Evolutionary conservation across 1,139 yeast species (phyloP), one percentile per base, ranked within the genome.

Genomic region (Candida frijolesensis): DNA sequence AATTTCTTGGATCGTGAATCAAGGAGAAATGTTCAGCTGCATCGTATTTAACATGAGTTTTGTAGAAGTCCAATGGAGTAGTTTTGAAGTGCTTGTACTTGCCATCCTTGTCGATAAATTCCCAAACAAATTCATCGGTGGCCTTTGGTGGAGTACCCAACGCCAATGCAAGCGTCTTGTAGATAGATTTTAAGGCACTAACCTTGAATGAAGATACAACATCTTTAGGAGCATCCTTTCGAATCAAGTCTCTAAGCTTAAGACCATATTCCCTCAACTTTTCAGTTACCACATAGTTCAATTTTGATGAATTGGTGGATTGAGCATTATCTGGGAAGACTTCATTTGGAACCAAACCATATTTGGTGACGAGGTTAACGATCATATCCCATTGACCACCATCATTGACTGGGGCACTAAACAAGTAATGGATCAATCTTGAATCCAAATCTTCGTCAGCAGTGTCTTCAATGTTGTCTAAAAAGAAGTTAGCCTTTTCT

Each of bases 301-400:
- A 72, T 49, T 76, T 75, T 33, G 78, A 60, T 1, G 89, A 77
- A 18, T 76, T 68, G 7, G 83, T 75, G 1, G 95, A 83, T 56
- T 87, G 89, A 57, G 78, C 83, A 46, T 82, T 76, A 63, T 89
- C 96, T 5, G 92, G 91, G 69, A 79, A 89, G 19, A 82, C 68
- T 57, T 80, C 82, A 61, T 84, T 75, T 43, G 96, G 96, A 46
- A 89, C 86, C 49, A 87, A 63, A 40, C 96, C 96, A 59, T 89
- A 89, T 67, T 89, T 89, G 56, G 82, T 81, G 49, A 89, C 80
- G 54, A 89, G 67, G 65, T 87, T 87, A 42, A 85, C 75, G 66
- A 87, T 80, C 94, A 89, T 86, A 59, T 86, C 87, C 79, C 87
- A 89, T 67, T 89, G 96, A 46, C 96, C 96, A 57, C 96, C 96